Evolutionary conservation across 441 rosid species (phyloP).

Genomic region (Gossypium gossypioides): DNA sequence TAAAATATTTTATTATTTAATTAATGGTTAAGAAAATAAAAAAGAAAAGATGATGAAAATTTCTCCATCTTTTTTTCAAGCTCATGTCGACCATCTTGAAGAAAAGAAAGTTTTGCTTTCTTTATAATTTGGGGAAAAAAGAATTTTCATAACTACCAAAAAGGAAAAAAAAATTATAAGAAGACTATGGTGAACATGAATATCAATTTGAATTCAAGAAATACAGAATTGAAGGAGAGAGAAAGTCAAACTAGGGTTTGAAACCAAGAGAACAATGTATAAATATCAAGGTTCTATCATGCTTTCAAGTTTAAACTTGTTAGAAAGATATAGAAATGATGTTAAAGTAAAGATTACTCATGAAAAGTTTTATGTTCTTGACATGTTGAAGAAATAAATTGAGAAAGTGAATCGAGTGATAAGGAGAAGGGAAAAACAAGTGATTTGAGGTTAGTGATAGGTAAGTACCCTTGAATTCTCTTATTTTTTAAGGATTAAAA

Average conservation of each 20-base stretch:
- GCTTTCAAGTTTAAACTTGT: neutral
- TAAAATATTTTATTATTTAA: too few relatives aligned
- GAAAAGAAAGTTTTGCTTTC: neutral
- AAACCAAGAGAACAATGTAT: neutral
- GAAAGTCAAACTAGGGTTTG: neutral
- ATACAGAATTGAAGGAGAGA: neutral
- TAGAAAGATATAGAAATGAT: neutral
- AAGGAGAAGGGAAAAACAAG: neutral
- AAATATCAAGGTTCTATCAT: neutral
- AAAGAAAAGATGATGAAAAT: too few relatives aligned
- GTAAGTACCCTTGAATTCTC: neutral
- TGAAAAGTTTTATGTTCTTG: neutral
- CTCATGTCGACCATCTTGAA: neutral
- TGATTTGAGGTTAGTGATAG: neutral
- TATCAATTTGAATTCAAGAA: neutral
- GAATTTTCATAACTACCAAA: neutral
- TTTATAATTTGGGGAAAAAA: neutral
- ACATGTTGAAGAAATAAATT: neutral
- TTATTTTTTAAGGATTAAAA: neutral
- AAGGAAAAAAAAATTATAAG: too few relatives aligned
- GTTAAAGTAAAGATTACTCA: neutral
- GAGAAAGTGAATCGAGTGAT: neutral
- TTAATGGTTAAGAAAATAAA: neutral
- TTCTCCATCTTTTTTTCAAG: neutral
- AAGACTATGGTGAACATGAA: neutral